Evolutionary conservation across 441 rosid genomes (phyloP).

Genomic region (Lagerstroemia fauriei): DNA sequence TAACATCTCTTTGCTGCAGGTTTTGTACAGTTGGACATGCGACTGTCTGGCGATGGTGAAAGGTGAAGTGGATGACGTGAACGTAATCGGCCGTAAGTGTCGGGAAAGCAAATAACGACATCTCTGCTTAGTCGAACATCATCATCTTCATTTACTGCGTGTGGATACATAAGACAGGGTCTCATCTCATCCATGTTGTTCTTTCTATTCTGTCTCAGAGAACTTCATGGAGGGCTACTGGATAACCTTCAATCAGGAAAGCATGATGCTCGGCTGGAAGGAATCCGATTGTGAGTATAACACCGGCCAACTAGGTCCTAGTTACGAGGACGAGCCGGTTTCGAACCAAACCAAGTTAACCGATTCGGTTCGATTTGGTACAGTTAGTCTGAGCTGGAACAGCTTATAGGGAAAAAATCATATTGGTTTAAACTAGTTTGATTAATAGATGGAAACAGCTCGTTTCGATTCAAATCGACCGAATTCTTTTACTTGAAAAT

Average conservation of each 20-base stretch:
- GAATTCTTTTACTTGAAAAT: too few species aligned
- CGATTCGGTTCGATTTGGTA: too few species aligned
- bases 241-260: slow-evolving; percentile 72
- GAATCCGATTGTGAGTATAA: slow-evolving; percentile 73
- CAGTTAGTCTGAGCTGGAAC: too few species aligned
- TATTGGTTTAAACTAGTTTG: too few species aligned
- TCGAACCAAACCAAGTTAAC: too few species aligned
- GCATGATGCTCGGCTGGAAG: slow-evolving; percentile 74
- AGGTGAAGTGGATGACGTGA: slow-evolving; percentile 51
- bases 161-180: background rate
- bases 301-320: background rate
- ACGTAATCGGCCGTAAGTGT: slow-evolving; percentile 91
- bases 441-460: too few species aligned
- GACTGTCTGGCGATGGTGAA: slow-evolving; percentile 77
- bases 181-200: slow-evolving; percentile 13
- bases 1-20: background rate
- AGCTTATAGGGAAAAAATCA: too few species aligned
- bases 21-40: slow-evolving; percentile 39
- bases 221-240: slow-evolving; percentile 89
- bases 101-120: background rate
- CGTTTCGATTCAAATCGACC: too few species aligned
- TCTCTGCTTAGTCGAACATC: background rate
- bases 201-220: slow-evolving; percentile 46
- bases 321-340: too few species aligned
- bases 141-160: background rate